Base-by-base conservation (phyloP, 306 rosid species). In the Canavalia ensiformis region DNA sequence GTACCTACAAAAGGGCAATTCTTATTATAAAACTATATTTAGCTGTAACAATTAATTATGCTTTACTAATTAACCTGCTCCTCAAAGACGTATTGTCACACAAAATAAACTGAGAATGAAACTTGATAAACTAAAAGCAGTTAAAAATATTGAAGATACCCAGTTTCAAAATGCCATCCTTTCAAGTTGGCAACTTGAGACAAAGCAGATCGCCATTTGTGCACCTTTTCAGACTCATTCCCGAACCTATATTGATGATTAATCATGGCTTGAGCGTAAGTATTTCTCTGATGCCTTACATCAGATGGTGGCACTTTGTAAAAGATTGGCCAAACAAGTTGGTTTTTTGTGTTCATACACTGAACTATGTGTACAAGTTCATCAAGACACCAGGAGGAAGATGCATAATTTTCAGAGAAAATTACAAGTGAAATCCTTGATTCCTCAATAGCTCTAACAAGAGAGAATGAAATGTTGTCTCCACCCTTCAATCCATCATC, bases 371-470 rank as follows among this genome's bases (percentile, higher is more conserved):
- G 9, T 1, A 62, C 80, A 2, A 75, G 59, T 47, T 75, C 80
- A 13, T 75, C 59, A 9, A 47, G 80, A n/a, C 72, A 75, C 80
- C 80, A 76, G 0, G 80, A 4, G 1, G 80, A 76, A 47, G 13
- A 33, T 47, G 50, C 80, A 49, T 8, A 76, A 29, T 76, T 76
- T 76, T 76, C 72, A 8, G 63, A 76, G 28, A 76, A 62, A 76
- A 76, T 72, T 5, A 62, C 30, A 34, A 76, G 47, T 1, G 71
- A 76, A 76, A 62, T 10, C 35, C 62, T 76, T 8, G 80, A 62
- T 34, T 33, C 54, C 13, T 46, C 47, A 18, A 62, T 75, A 5
- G 69, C 79, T 3, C 58, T 5, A 2, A 59, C 7, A 46, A 75
- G 71, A 8, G 49, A 8, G 1, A 11, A 3, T 60, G 72, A 46